phyloP scores from a whole-genome alignment of 2,329 filamentous ascomycete genomes.

The Colletotrichum sp. region DNA sequence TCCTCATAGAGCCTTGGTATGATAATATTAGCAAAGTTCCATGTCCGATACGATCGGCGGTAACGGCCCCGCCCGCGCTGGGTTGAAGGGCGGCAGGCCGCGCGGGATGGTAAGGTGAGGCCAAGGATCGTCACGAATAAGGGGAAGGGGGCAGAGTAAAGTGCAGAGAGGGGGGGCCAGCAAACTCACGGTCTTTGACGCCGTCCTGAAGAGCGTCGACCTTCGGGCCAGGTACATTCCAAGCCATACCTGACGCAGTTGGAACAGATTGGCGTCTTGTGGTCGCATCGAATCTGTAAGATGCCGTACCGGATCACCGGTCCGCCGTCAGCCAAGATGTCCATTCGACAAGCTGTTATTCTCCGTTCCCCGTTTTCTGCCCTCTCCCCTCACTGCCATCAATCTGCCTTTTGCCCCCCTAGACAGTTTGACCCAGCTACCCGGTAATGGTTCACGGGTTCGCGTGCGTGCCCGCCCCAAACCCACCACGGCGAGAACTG shows the following conservation, averaged over 20 bases:
- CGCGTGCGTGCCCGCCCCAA: background rate
- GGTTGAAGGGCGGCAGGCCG: background rate
- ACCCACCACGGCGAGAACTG: background rate
- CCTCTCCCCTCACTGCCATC: background rate
- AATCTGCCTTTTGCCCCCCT: background rate
- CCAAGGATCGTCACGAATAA: background rate
- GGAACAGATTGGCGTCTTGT: slow-evolving; percentile 13
- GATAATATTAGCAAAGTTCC: background rate
- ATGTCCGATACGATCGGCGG: background rate
- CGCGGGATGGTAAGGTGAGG: background rate
- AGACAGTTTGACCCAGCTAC: background rate
- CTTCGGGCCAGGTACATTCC: slow-evolving; percentile 17
- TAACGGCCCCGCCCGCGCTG: background rate
- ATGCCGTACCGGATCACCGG: slow-evolving; percentile 2
- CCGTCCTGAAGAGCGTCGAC: slow-evolving; percentile 16
- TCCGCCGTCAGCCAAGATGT: background rate
- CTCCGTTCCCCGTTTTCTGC: background rate
- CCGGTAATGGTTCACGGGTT: background rate
- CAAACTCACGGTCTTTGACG: slow-evolving; percentile 16
- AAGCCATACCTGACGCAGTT: slow-evolving; percentile 17
- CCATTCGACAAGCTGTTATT: background rate
- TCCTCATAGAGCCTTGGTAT: slow-evolving; percentile 14
- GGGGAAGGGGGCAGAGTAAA: background rate
- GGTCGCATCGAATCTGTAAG: slow-evolving; percentile 16
- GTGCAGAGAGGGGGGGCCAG: background rate